These are phyloP conservation scores for Blastocystis sp. DNA, from an alignment of 352 stramenopile genomes.

Conservation along the genomic window DNA sequence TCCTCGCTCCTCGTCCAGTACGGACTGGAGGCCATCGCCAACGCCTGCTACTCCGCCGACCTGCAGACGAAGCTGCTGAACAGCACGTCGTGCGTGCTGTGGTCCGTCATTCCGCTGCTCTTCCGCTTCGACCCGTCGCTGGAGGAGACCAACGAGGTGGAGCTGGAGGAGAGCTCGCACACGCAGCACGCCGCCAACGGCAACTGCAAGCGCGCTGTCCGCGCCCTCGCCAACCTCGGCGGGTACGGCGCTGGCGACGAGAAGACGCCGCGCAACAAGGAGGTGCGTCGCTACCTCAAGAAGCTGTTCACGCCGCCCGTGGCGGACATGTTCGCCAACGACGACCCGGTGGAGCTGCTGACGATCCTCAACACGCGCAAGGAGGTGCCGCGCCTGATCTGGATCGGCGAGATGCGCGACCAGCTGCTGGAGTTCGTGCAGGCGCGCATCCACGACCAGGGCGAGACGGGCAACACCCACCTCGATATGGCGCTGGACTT, in stretches of 20 bases:
- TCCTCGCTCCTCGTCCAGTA: conserved; percentile 74
- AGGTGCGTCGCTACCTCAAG: conserved; percentile 76
- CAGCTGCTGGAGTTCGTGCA: conserved; percentile 77
- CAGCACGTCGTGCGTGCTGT: conserved; percentile 73
- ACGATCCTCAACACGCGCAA: conserved; percentile 78
- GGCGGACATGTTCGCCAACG: conserved; percentile 77
- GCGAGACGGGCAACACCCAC: conserved; percentile 75
- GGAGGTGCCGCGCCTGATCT: conserved; percentile 80
- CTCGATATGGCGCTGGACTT: conserved; percentile 72
- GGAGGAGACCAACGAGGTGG: conserved; percentile 55
- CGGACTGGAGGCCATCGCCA: conserved; percentile 74
- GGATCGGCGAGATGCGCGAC: conserved; percentile 80
- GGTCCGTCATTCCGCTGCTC: conserved; percentile 75
- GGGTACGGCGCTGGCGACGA: conserved; percentile 77
- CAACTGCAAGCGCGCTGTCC: conserved; percentile 78
- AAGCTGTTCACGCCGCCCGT: conserved; percentile 79
- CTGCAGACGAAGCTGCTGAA: conserved; percentile 74
- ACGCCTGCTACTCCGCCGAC: not conserved
- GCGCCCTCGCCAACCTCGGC: conserved; percentile 79
- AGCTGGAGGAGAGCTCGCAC: conserved; percentile 70
- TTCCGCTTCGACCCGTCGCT: conserved; percentile 75
- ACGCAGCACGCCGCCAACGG: conserved; percentile 79
- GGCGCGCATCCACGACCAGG: conserved; percentile 76
- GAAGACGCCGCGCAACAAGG: conserved; percentile 76
- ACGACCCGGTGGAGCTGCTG: conserved; percentile 78